Percentiles rank a stretch among this genome's conserved stretches.
Evolutionary conservation across 176 grass and related monocot genomes (phyloP).

Genomic region (Chrysopogon serrulatus): DNA sequence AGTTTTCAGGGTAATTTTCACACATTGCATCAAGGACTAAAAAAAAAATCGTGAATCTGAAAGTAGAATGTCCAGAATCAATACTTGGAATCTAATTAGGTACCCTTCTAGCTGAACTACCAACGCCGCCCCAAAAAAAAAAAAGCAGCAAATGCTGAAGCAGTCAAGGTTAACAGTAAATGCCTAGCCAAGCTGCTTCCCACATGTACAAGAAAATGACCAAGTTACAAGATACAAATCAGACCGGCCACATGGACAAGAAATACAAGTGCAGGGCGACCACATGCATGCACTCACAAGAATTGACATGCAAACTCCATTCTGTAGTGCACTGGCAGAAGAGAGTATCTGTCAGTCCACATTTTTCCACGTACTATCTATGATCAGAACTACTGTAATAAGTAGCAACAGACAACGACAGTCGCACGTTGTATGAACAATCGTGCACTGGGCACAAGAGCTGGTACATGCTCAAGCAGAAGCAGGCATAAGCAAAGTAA

Average conservation of each 20-base stretch:
- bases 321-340: constrained; percentile 16
- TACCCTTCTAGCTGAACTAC: background rate
- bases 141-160: background rate
- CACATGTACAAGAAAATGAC: constrained; percentile 10
- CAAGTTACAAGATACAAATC: background rate
- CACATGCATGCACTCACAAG: constrained; percentile 19
- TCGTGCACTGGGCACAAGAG: background rate
- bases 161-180: background rate
- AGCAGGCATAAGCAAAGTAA: constrained; percentile 21
- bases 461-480: background rate
- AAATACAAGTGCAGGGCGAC: background rate
- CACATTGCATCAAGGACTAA: background rate
- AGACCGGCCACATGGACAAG: constrained; percentile 5
- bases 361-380: constrained; percentile 6
- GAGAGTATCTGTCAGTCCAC: constrained; percentile 6
- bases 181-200: background rate
- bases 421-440: constrained; percentile 16
- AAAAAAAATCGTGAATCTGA: background rate
- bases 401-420: constrained; percentile 12
- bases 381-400: background rate
- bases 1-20: background rate
- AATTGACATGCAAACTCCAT: constrained; percentile 6
- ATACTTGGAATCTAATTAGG: background rate
- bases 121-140: no score
- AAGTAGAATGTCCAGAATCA: background rate